These are phyloP conservation scores for Solanum phureja DNA, from an alignment of 257 asterid genomes.

Conservation along the genomic window DNA sequence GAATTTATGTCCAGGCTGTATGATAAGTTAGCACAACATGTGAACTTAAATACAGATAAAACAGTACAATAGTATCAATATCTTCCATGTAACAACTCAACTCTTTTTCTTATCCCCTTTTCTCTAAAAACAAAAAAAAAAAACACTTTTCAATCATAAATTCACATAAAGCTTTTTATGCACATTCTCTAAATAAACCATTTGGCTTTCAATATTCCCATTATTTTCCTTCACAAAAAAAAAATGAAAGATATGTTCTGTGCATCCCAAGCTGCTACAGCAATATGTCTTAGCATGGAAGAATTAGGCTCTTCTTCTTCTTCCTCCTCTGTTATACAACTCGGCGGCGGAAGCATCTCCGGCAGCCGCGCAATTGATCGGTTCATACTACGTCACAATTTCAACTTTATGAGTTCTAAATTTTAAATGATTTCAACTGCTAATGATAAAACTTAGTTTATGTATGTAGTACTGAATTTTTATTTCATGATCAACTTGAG, in stretches of 20 bases:
- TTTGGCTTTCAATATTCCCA: background rate
- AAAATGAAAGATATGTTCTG: conserved; percentile 52
- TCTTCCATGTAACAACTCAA: background rate
- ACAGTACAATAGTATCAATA: background rate
- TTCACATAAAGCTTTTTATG: background rate
- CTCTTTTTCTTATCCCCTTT: background rate
- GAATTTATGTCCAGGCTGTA: background rate
- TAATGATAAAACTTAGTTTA: background rate
- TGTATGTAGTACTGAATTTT: background rate
- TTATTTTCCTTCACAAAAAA: background rate
- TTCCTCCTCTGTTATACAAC: conserved; percentile 19
- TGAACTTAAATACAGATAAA: background rate
- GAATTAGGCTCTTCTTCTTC: conserved; percentile 11
- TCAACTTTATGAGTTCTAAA: background rate
- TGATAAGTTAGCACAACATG: background rate
- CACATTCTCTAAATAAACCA: conserved; percentile 25
- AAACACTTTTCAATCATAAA: background rate
- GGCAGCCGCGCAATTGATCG: conserved; percentile 53
- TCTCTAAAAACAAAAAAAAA: background rate
- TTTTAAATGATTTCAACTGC: background rate
- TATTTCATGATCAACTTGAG: background rate
- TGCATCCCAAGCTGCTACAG: conserved; percentile 56
- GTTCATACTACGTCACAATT: background rate
- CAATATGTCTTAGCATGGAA: conserved; percentile 46
- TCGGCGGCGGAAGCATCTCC: conserved; percentile 18